Evolutionary conservation across 1,139 yeast genomes (phyloP).

Genomic region (Keqinozyma sinolaborantium): DNA sequence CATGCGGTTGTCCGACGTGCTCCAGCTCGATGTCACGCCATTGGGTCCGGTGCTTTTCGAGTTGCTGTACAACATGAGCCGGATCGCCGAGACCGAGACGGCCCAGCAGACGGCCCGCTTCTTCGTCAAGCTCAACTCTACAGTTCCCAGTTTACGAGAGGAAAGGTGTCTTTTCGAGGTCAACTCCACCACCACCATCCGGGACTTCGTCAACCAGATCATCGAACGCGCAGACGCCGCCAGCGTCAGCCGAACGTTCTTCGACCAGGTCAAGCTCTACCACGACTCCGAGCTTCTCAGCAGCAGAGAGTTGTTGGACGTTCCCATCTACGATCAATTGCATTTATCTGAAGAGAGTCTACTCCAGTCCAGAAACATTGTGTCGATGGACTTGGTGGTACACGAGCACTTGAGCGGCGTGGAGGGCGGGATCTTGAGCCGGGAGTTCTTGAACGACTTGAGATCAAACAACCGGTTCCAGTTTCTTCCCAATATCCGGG

Average conservation of each 20-base stretch:
- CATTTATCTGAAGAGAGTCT: constrained; percentile 11
- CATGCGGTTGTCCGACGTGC: constrained; percentile 12
- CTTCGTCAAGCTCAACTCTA: constrained; percentile 14
- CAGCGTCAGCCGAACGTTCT: constrained; percentile 25
- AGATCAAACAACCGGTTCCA: constrained; percentile 21
- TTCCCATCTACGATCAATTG: constrained; percentile 11
- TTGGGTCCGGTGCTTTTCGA: constrained; percentile 15
- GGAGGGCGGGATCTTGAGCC: constrained; percentile 24
- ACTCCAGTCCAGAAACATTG: constrained; percentile 10
- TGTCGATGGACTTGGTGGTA: constrained; percentile 10
- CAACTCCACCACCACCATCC: constrained; percentile 16
- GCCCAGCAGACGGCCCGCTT: constrained; percentile 4
- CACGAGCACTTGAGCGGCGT: constrained; percentile 15
- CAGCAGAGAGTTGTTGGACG: constrained; percentile 7
- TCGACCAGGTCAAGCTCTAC: constrained; percentile 22
- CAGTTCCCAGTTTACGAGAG: constrained; percentile 16
- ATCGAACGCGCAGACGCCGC: constrained; percentile 20
- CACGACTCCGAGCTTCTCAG: constrained; percentile 11
- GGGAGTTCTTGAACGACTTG: constrained; percentile 25
- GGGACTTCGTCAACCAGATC: constrained; percentile 19
- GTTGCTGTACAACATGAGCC: constrained; percentile 8
- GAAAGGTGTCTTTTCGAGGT: constrained; percentile 23
- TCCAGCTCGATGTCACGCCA: constrained; percentile 30
- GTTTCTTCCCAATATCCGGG: constrained; percentile 16
- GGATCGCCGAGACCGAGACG: neutral